phyloP scores from a whole-genome alignment of 2,329 filamentous ascomycete genomes.

The Rhinocladiella similis region DNA sequence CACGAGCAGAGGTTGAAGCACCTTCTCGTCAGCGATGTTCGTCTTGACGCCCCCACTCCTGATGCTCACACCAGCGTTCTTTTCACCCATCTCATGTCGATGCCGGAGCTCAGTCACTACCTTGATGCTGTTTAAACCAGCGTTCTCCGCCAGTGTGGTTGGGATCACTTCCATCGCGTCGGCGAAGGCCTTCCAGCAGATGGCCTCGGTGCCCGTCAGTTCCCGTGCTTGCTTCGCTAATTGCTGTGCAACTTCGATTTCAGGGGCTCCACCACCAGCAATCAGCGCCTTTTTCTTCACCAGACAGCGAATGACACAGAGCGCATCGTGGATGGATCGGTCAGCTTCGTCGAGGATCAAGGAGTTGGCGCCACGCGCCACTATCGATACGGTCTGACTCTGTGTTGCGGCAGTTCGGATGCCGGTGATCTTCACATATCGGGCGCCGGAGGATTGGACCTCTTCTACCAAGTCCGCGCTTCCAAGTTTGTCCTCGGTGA shows the following conservation, averaged over 20 bases:
- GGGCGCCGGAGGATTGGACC: conserved; percentile 78
- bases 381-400: conserved; percentile 85
- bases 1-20: conserved; percentile 91
- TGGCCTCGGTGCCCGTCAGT: conserved; percentile 87
- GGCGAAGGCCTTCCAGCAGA: conserved; percentile 99
- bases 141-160: conserved; percentile 95
- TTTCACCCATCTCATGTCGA: conserved; percentile 91
- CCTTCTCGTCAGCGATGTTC: conserved; percentile 95
- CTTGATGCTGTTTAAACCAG: conserved; percentile 96
- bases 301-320: conserved; percentile 93
- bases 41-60: conserved; percentile 95
- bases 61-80: conserved; percentile 96
- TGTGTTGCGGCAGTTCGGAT: conserved; percentile 65
- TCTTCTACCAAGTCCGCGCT: conserved; percentile 93
- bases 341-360: conserved; percentile 97
- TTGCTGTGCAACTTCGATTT: conserved; percentile 91
- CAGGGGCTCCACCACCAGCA: conserved; percentile 91
- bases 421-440: conserved; percentile 93
- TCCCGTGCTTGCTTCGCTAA: conserved; percentile 79
- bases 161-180: conserved; percentile 97
- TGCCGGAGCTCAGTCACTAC: conserved; percentile 95
- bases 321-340: conserved; percentile 92
- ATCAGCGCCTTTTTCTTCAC: conserved; percentile 99
- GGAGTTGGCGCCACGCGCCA: conserved; percentile 89
- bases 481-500: conserved; percentile 97